phyloP scores from a whole-genome alignment of 106 monocot genomes.

The Acorus calamus region DNA sequence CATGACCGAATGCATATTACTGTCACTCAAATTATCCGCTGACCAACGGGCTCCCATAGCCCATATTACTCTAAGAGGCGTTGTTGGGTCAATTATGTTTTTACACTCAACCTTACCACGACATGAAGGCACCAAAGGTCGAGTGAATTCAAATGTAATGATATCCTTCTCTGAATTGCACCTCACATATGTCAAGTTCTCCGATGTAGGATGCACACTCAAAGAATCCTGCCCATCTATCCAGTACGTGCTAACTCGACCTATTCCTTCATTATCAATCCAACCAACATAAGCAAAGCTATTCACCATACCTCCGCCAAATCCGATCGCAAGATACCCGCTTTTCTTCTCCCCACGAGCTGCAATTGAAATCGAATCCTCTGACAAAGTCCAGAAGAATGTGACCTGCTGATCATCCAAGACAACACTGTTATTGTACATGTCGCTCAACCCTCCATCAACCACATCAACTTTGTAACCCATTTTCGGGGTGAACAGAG shows the following conservation, averaged over 20 bases:
- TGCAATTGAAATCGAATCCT: slow-evolving; percentile 66
- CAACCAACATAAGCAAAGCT: slow-evolving; percentile 93
- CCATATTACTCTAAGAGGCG: slow-evolving; percentile 81
- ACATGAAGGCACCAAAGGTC: slow-evolving; percentile 64
- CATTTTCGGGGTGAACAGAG: slow-evolving; percentile 76
- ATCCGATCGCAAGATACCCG: slow-evolving; percentile 86
- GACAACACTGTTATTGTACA: slow-evolving; percentile 87
- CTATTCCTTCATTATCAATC: slow-evolving; percentile 60
- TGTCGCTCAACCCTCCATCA: slow-evolving; percentile 89
- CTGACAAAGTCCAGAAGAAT: slow-evolving; percentile 77
- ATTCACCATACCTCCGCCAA: slow-evolving; percentile 75
- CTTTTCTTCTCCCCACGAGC: slow-evolving; percentile 77
- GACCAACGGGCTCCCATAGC: slow-evolving; percentile 91
- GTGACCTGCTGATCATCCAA: slow-evolving; percentile 88
- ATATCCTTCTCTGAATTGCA: slow-evolving; percentile 73
- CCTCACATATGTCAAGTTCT: slow-evolving; percentile 59
- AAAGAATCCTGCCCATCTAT: slow-evolving; percentile 68
- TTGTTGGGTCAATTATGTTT: slow-evolving; percentile 75
- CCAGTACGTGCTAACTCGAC: slow-evolving; percentile 75
- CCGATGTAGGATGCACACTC: slow-evolving; percentile 54
- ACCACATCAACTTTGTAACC: slow-evolving; percentile 96
- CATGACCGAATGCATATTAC: slow-evolving; percentile 81
- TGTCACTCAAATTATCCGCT: slow-evolving; percentile 47
- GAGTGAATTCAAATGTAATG: slow-evolving; percentile 82
- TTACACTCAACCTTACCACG: slow-evolving; percentile 74